Percentiles rank a stretch among this genome's conserved stretches.
phyloP scores from a whole-genome alignment of 176 grass and related monocot species.

The Oryza brachyantha region DNA sequence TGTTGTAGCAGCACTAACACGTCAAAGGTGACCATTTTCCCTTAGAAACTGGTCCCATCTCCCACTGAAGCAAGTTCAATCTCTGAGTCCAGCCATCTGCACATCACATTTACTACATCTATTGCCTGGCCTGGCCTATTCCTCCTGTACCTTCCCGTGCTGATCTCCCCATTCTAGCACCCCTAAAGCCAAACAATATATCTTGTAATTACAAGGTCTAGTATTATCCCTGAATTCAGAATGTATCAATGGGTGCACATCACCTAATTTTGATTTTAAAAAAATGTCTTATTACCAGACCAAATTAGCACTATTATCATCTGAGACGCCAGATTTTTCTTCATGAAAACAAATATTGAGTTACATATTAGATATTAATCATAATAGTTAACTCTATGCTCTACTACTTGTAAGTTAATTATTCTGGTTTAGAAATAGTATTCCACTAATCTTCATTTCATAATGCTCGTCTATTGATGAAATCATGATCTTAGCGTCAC shows the following conservation, averaged over 20 bases:
- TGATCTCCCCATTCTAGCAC: too few relatives aligned
- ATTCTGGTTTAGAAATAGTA: neutral
- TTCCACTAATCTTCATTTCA: neutral
- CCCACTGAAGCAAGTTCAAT: neutral
- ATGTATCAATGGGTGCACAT: too few relatives aligned
- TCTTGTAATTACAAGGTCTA: constrained; percentile 35
- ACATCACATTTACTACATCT: neutral
- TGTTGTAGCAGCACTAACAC: neutral
- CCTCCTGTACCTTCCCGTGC: neutral
- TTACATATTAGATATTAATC: neutral
- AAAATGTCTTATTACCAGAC: neutral
- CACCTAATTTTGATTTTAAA: too few relatives aligned
- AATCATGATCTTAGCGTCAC: too few relatives aligned
- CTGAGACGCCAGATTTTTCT: neutral
- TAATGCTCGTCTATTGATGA: neutral
- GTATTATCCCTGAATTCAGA: too few relatives aligned
- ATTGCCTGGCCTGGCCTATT: neutral
- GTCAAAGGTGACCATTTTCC: neutral
- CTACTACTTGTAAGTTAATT: neutral
- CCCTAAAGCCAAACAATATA: too few relatives aligned
- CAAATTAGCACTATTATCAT: neutral
- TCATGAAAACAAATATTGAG: neutral
- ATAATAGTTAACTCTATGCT: constrained; percentile 6
- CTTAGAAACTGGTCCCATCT: neutral
- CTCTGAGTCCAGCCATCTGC: too few relatives aligned